Base-by-base conservation (phyloP, 768 basidiomycete genomes). In the Trametes villosa region DNA sequence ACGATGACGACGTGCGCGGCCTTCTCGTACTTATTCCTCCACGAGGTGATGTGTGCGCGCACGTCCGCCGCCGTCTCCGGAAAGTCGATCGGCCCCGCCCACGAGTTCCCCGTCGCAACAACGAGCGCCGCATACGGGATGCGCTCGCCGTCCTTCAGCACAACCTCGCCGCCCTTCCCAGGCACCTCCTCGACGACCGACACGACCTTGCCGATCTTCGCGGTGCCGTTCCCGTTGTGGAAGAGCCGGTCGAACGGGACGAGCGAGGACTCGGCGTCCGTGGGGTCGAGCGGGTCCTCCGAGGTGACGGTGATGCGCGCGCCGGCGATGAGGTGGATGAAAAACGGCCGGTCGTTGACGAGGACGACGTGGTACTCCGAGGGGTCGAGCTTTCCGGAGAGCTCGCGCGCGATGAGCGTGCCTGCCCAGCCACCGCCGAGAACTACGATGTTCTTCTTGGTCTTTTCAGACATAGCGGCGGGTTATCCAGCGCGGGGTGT, bases 401-500 rank as follows among this genome's bases (percentile, higher is more conserved):
- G 83, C 2, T 68, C 70, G 29, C 79, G 77, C 1, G 79, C 80
- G 50, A 81, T 63, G 15, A 75, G 65, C 29, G 75, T 72, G 17
- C 88, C 87, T 1, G 78, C 79, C 20, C 72, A 75, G 50, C 85
- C 88, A 31, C 85, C 88, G 41, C 86, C 85, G 50, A 87, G 72
- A 62, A 88, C 74, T 36, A 88, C 76, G 64, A 78, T 69, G 58
- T 71, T 75, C 44, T 45, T 45, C 11, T 9, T 26, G 9, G 22
- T 3, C 20, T 45, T 45, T 5, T 22, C 22, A 12, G 44, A 22
- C 44, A 45, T 45, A 22, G n/a, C 44, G 15, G 11, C 9, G 22
- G 22, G 11, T 26, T 3, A 11, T 9, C 13, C 12, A 45, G 22
- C n/a, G n/a, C n/a, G n/a, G n/a, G n/a, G n/a, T n/a, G n/a, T n/a